Evolutionary conservation across 1,139 yeast species (phyloP).

Genomic region (Scheffersomyces segobiensis): DNA sequence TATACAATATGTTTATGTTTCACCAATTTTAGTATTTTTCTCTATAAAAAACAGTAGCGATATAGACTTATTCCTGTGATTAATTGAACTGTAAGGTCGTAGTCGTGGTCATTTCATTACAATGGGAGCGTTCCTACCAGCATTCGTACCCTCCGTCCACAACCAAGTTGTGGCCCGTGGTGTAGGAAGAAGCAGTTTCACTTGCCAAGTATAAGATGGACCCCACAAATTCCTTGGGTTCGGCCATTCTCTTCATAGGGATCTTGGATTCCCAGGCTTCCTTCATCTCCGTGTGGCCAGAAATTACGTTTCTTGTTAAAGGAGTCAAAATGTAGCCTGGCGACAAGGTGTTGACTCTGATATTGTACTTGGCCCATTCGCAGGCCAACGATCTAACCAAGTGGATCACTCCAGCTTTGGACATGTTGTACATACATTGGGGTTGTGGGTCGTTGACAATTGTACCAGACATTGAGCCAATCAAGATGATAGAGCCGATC

Average conservation of each 20-base stretch:
- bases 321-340: constrained; percentile 54
- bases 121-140: constrained; percentile 8
- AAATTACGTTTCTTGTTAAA: constrained; percentile 47
- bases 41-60: neutral
- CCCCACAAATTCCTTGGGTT: constrained; percentile 52
- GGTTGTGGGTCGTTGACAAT: constrained; percentile 55
- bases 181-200: constrained; percentile 45
- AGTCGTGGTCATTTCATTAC: neutral
- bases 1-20: neutral
- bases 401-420: constrained; percentile 53
- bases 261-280: constrained; percentile 50
- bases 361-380: constrained; percentile 54
- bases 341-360: constrained; percentile 48
- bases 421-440: constrained; percentile 52
- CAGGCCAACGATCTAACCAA: constrained; percentile 50
- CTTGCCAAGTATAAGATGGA: constrained; percentile 49
- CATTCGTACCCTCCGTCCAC: constrained; percentile 49
- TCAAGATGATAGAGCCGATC: constrained; percentile 45
- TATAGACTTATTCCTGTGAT: neutral
- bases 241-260: constrained; percentile 54
- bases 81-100: neutral
- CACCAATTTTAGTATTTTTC: neutral
- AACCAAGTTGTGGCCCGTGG: constrained; percentile 52
- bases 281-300: constrained; percentile 48
- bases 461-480: constrained; percentile 52